A percentile compares a stretch with the other conserved stretches of the same genome.
These are phyloP conservation scores for Aspergillus fumigatiaffinis DNA, from an alignment of 2,329 filamentous ascomycete species.

Conservation along the genomic window DNA sequence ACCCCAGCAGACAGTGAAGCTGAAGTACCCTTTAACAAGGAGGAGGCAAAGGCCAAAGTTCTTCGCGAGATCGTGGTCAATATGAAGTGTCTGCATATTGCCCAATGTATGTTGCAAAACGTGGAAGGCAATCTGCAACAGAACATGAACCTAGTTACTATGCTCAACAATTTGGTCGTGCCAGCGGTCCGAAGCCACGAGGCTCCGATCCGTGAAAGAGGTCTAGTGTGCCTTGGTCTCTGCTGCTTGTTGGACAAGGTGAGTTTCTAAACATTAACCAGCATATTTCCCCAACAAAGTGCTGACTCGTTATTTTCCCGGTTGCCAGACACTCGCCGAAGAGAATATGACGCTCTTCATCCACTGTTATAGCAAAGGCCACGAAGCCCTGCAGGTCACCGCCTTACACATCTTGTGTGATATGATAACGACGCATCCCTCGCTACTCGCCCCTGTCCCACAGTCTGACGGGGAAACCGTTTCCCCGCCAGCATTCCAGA, in stretches of 20 bases:
- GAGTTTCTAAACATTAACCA: slow-evolving; percentile 16
- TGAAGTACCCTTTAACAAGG: slow-evolving; percentile 50
- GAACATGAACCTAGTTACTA: slow-evolving; percentile 89
- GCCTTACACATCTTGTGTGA: slow-evolving; percentile 89
- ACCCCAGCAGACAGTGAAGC: slow-evolving; percentile 52
- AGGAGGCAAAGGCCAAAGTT: slow-evolving; percentile 63
- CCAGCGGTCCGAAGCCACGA: slow-evolving; percentile 92
- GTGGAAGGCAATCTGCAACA: slow-evolving; percentile 82
- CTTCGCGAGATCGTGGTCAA: slow-evolving; percentile 91
- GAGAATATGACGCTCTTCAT: slow-evolving; percentile 92
- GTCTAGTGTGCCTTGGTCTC: slow-evolving; percentile 81
- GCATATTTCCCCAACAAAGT: background rate
- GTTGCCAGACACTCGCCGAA: slow-evolving; percentile 67
- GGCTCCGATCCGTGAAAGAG: slow-evolving; percentile 84
- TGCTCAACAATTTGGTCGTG: slow-evolving; percentile 95
- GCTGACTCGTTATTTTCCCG: slow-evolving; percentile 8
- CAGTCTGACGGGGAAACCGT: slow-evolving; percentile 48
- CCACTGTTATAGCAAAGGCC: slow-evolving; percentile 92
- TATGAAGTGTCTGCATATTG: slow-evolving; percentile 96
- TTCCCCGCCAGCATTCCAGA: slow-evolving; percentile 44
- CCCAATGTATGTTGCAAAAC: slow-evolving; percentile 95
- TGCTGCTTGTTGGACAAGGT: slow-evolving; percentile 86
- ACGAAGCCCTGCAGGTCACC: slow-evolving; percentile 83
- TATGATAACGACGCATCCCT: slow-evolving; percentile 83
- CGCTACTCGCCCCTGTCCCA: slow-evolving; percentile 61